phyloP scores from a whole-genome alignment of 2,329 filamentous ascomycete genomes.

The Botrytis tulipae region DNA sequence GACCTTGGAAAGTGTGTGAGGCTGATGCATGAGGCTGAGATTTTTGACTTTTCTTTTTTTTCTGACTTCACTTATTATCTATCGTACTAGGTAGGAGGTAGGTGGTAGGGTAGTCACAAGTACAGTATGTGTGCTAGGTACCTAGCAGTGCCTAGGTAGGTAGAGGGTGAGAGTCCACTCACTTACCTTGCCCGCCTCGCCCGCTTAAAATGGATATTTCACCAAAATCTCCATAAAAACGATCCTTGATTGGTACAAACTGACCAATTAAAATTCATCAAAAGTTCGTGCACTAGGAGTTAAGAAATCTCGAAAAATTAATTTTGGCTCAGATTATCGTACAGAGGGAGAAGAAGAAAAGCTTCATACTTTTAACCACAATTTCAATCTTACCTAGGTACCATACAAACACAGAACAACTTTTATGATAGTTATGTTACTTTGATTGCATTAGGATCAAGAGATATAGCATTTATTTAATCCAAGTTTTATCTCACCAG shows the following conservation, averaged over 20 bases:
- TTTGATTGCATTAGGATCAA: background rate
- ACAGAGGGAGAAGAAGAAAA: constrained; percentile 1
- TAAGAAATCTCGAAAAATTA: constrained; percentile 21
- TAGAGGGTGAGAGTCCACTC: background rate
- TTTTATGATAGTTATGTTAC: background rate
- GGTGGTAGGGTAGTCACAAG: too few species aligned
- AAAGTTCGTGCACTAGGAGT: constrained; percentile 16
- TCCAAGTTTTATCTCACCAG: background rate
- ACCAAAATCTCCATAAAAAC: background rate
- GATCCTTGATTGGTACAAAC: background rate
- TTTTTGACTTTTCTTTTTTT: background rate
- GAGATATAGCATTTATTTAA: background rate
- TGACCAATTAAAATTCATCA: constrained; percentile 11
- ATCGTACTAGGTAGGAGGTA: too few species aligned
- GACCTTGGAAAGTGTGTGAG: background rate
- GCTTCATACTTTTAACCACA: constrained; percentile 1
- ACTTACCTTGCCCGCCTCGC: background rate
- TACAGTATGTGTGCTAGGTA: too few species aligned
- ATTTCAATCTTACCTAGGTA: background rate
- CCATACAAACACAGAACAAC: background rate
- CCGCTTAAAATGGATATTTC: background rate
- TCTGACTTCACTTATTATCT: background rate
- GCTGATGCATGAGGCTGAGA: background rate
- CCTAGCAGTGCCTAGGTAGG: too few species aligned
- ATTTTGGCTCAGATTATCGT: constrained; percentile 13